Conservation (phyloP, 2,329 filamentous ascomycete genomes). For the Fusarium siculi region DNA sequence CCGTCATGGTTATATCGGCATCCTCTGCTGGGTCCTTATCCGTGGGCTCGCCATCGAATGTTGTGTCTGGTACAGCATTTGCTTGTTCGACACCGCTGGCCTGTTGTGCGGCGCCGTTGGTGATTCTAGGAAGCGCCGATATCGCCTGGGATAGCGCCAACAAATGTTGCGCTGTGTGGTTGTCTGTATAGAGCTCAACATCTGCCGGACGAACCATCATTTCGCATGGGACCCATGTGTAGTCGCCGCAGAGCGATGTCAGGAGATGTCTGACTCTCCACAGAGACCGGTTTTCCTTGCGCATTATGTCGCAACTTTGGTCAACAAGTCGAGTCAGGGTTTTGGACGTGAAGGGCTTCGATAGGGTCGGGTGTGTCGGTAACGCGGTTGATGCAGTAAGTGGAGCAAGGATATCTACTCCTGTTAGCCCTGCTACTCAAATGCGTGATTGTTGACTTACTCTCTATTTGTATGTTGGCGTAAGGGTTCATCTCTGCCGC, state of each 20-base stretch:
- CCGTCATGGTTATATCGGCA: conserved; percentile 48
- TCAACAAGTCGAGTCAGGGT: conserved; percentile 76
- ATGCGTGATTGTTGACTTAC: conserved; percentile 57
- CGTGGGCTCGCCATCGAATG: conserved; percentile 2
- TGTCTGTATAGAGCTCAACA: conserved; percentile 63
- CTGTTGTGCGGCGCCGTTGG: conserved; percentile 40
- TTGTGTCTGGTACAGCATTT: conserved; percentile 3
- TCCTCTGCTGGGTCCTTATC: conserved; percentile 32
- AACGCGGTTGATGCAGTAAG: conserved; percentile 80
- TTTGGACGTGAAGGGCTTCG: conserved; percentile 77
- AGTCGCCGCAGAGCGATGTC: conserved; percentile 79
- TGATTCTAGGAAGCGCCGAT: conserved; percentile 19
- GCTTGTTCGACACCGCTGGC: conserved; percentile 21
- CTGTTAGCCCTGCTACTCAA: conserved; percentile 43
- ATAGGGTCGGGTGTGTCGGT: conserved; percentile 77
- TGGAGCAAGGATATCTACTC: conserved; percentile 76
- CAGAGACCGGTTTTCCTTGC: conserved; percentile 77
- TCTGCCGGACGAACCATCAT: conserved; percentile 68
- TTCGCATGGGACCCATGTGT: conserved; percentile 72
- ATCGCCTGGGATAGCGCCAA: conserved; percentile 44
- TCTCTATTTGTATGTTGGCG: conserved; percentile 74
- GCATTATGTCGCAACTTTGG: conserved; percentile 76
- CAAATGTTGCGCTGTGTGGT: conserved; percentile 54
- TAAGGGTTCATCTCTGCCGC: conserved; percentile 81
- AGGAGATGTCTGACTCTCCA: conserved; percentile 80